These are phyloP conservation scores for Populus pruinosa DNA, from an alignment of 345 rosid species.

Conservation along the genomic window DNA sequence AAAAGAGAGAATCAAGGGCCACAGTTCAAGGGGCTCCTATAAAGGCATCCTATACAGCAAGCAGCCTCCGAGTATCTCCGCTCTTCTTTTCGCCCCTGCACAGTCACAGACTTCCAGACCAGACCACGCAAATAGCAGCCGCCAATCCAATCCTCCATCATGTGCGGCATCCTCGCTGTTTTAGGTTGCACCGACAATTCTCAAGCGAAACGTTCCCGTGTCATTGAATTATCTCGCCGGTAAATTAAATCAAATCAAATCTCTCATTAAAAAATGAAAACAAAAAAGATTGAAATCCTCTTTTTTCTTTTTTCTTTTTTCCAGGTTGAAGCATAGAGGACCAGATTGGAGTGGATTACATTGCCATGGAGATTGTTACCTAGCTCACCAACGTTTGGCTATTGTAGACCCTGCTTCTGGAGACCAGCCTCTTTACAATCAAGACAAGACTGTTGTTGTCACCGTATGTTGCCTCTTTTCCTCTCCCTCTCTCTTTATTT, in stretches of 20 bases:
- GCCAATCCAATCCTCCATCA: constrained; percentile 10
- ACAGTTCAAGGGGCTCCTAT: constrained; percentile 17
- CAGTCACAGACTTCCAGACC: neutral
- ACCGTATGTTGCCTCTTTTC: constrained; percentile 41
- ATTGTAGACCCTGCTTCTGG: constrained; percentile 82
- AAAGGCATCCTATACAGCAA: neutral
- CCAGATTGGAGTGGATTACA: constrained; percentile 87
- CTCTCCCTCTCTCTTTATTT: neutral
- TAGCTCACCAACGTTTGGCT: constrained; percentile 80
- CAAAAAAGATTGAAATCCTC: neutral
- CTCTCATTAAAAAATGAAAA: neutral
- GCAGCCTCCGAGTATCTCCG: constrained; percentile 1
- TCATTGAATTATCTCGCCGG: constrained; percentile 80
- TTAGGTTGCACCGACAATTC: constrained; percentile 68
- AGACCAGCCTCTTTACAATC: constrained; percentile 79
- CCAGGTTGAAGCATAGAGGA: constrained; percentile 70
- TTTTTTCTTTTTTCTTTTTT: too few species aligned
- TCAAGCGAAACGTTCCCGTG: constrained; percentile 75
- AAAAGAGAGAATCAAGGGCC: constrained; percentile 33
- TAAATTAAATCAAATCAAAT: neutral
- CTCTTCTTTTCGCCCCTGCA: neutral
- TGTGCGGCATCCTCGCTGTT: constrained; percentile 87
- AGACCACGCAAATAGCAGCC: neutral
- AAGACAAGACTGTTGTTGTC: constrained; percentile 66
- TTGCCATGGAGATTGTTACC: constrained; percentile 60